Percentiles rank a stretch among this genome's conserved stretches.
Conservation (phyloP, 768 basidiomycete genomes). For the Nidula microcarpa region DNA sequence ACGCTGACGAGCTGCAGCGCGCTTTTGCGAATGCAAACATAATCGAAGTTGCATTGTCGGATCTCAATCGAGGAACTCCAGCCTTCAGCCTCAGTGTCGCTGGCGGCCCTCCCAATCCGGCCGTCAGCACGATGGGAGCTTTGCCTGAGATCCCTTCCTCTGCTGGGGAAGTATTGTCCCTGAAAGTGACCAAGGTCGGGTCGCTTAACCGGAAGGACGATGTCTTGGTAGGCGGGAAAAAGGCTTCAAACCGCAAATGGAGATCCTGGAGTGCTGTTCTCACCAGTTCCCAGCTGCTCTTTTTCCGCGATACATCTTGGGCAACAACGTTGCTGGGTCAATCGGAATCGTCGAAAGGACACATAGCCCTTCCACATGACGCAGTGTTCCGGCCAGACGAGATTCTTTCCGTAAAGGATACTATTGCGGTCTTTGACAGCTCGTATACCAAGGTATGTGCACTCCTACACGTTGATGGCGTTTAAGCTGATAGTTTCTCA, state of each 20-base stretch:
- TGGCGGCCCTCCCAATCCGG: no score
- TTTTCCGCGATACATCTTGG: conserved; percentile 77
- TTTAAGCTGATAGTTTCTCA: conserved; percentile 13
- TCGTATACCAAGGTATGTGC: conserved; percentile 68
- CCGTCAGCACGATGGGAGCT: no score
- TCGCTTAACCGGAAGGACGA: conserved; percentile 83
- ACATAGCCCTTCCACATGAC: conserved; percentile 32
- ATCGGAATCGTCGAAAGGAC: conserved; percentile 18
- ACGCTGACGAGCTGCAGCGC: no score
- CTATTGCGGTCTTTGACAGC: conserved; percentile 77
- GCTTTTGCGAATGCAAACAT: no score
- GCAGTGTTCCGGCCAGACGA: conserved; percentile 77
- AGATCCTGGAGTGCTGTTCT: conserved; percentile 79
- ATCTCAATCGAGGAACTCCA: no score
- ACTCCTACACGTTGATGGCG: background rate
- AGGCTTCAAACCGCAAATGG: conserved; percentile 82
- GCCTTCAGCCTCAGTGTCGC: no score
- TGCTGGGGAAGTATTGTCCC: conserved; percentile 31
- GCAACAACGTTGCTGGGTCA: conserved; percentile 35
- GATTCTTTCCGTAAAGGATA: conserved; percentile 70
- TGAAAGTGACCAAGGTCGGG: conserved; percentile 82
- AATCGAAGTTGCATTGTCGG: no score
- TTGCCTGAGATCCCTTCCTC: no score
- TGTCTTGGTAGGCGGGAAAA: conserved; percentile 70
- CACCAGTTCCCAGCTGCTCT: conserved; percentile 86